Evolutionary conservation across 371 early-diverging fungal genomes (phyloP).

Genomic region (Batkoa obscura): DNA sequence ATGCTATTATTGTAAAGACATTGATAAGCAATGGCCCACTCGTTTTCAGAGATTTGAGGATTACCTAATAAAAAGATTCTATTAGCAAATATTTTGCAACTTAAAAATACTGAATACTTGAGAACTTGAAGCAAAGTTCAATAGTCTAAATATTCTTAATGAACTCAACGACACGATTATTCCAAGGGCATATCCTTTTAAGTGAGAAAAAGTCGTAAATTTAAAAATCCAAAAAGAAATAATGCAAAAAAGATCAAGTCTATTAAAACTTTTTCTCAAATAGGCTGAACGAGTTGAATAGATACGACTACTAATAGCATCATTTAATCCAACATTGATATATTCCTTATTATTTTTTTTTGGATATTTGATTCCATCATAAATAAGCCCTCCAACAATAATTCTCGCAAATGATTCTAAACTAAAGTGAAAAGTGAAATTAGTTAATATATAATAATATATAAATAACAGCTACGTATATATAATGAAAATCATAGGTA

Average conservation of each 20-base stretch:
- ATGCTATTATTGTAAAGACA: neutral
- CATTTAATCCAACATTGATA: neutral
- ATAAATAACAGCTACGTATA: neutral
- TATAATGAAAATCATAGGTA: neutral
- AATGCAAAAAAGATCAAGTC: conserved; percentile 3
- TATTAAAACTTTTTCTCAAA: neutral
- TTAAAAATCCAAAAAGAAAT: neutral
- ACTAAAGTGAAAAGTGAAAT: neutral
- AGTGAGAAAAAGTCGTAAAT: no score
- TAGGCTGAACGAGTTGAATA: conserved; percentile 1
- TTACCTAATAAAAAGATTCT: neutral
- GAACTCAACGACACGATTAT: neutral
- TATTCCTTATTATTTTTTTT: neutral
- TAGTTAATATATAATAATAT: neutral
- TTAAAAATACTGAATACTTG: neutral
- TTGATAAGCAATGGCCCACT: neutral
- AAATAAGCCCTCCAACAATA: neutral
- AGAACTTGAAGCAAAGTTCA: conserved; percentile 4
- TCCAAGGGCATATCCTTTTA: no score
- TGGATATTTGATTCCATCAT: conserved; percentile 1
- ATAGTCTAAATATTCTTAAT: conserved; percentile 2
- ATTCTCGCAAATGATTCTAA: conserved; percentile 5
- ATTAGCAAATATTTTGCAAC: neutral
- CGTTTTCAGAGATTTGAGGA: conserved; percentile 1
- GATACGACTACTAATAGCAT: neutral